Conservation (phyloP, 768 basidiomycete species). For the Suillus subluteus region DNA sequence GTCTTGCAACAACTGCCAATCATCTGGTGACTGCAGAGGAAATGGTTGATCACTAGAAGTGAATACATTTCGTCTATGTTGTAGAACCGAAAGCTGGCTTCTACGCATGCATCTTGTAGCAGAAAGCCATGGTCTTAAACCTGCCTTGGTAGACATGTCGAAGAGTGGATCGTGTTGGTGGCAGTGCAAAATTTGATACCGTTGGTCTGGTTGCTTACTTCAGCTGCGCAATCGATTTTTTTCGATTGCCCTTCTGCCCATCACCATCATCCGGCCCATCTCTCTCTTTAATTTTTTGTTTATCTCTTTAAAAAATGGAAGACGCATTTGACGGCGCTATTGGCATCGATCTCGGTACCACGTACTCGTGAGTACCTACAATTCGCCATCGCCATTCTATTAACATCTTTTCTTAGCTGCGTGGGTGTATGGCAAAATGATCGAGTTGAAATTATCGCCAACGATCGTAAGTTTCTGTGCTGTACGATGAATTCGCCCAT, state of each 20-base stretch:
- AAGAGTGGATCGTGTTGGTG: constrained; percentile 22
- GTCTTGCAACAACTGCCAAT: constrained; percentile 69
- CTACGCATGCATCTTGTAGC: constrained; percentile 27
- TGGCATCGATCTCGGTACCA: constrained; percentile 97
- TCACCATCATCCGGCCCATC: constrained; percentile 40
- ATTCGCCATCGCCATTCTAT: constrained; percentile 20
- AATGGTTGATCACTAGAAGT: constrained; percentile 16
- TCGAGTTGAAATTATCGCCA: constrained; percentile 99
- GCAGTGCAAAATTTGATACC: constrained; percentile 35
- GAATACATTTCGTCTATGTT: constrained; percentile 4
- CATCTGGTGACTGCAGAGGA: constrained; percentile 50
- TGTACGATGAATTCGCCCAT: background rate
- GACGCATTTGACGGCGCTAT: constrained; percentile 95
- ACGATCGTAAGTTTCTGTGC: constrained; percentile 70
- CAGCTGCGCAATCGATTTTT: constrained; percentile 49
- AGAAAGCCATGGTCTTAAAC: constrained; percentile 26
- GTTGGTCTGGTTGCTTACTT: constrained; percentile 49
- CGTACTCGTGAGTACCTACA: constrained; percentile 76
- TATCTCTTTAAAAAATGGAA: constrained; percentile 67
- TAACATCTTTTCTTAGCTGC: constrained; percentile 58
- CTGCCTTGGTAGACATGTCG: constrained; percentile 30
- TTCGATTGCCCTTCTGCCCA: constrained; percentile 35
- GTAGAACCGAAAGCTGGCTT: constrained; percentile 1
- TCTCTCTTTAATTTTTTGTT: constrained; percentile 29
- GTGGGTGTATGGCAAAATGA: constrained; percentile 99